Evolutionary conservation across 176 grass and related monocot genomes (phyloP).

Genomic region (Rhynchospora pubera): DNA sequence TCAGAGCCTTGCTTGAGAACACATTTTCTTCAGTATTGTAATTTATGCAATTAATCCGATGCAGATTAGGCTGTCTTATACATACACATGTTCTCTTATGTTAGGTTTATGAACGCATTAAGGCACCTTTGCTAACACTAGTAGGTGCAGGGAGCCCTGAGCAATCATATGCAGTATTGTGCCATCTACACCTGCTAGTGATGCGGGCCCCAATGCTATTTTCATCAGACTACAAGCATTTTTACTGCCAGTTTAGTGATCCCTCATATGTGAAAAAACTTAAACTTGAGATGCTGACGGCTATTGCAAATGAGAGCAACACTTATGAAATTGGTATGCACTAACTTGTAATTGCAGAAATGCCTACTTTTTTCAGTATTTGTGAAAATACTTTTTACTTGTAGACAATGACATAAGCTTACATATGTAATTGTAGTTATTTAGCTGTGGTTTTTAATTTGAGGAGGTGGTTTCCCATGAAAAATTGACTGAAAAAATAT

Average conservation of each 20-base stretch:
- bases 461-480: background rate
- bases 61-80: constrained; percentile 21
- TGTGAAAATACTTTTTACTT: background rate
- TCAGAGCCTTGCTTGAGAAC: background rate
- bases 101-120: constrained; percentile 97
- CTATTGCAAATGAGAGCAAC: constrained; percentile 99
- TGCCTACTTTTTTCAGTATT: background rate
- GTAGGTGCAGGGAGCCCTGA: constrained; percentile 97
- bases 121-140: constrained; percentile 96
- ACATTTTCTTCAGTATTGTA: background rate
- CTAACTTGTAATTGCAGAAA: background rate
- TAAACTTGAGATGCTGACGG: constrained; percentile 99
- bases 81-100: constrained; percentile 14
- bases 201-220: constrained; percentile 97
- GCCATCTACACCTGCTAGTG: constrained; percentile 91
- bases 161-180: constrained; percentile 95
- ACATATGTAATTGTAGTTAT: background rate
- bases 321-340: constrained; percentile 92
- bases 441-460: background rate
- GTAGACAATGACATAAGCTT: background rate
- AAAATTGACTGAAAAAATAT: background rate
- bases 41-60: background rate
- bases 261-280: constrained; percentile 98
- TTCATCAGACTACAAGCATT: constrained; percentile 97
- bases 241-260: constrained; percentile 98